Evolutionary conservation across 2,329 filamentous ascomycete genomes (phyloP), one percentile per base, ranked within the genome.

Genomic region (Hypoxylon sp.): DNA sequence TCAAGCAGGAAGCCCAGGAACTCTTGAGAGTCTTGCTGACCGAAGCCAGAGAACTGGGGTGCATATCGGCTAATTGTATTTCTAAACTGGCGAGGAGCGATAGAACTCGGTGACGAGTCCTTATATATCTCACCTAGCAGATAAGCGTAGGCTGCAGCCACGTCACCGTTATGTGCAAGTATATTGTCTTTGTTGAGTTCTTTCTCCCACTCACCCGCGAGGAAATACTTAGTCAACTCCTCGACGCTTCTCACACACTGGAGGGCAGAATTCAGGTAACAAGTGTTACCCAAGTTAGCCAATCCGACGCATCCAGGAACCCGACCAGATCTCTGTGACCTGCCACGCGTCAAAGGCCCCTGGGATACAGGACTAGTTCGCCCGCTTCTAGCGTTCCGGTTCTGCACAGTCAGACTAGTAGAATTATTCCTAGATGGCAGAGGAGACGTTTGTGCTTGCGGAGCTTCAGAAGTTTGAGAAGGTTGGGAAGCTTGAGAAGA

Each of bases 231-330:
- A 4, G 93, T 95, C 70, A 99, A 82, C 79, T 99, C 96, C 76
- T 97, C 93, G 0, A 98, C 94, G 73, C 93, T 97, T 55, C 95
- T 90, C 56, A 99, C 89, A 78, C 96, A 99, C 78, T 99, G 96
- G 60, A 98, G 84, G 9, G 96, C 96, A 21, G 95, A 97, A 80
- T 98, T 98, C 94, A 98, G 98, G 82, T 99, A 99, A 81, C 96
- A 99, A 0, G 96, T 98, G 76, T 99, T 99, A 52, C 96, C 96
- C 13, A 99, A 83, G 76, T 99, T 99, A 70, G 88, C 89, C 57
- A 99, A 83, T 34, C 96, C 96, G 45, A 94, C 92, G 43, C 90
- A 91, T 32, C 96, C 96, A 34, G 89, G 80, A 11, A 89, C 88
- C 68, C 90, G 89, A 9, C 92, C 92, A 41, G 89, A 87, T 72